Evolutionary conservation across 805 yeast genomes (phyloP).

Genomic region (Lipomyces yamanashiensis): DNA sequence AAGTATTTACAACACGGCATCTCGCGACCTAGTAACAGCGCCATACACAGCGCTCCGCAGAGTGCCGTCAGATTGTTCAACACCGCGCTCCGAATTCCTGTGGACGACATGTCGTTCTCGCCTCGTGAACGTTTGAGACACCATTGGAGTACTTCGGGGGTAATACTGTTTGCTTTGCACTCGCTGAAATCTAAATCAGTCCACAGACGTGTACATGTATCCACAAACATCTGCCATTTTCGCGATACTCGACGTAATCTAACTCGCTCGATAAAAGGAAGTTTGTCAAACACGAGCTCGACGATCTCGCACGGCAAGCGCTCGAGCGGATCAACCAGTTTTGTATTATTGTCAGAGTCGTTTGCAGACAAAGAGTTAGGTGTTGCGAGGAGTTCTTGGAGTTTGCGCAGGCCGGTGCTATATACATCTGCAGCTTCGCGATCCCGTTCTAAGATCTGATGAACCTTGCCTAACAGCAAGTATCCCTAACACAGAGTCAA

Average conservation of each 20-base stretch:
- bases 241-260: constrained; percentile 7
- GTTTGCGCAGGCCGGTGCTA: constrained; percentile 3
- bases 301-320: constrained; percentile 18
- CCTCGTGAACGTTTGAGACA: constrained; percentile 9
- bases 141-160: constrained; percentile 4
- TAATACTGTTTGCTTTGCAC: constrained; percentile 12
- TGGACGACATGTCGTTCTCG: background rate
- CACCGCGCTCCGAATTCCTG: constrained; percentile 5
- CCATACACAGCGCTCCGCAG: background rate
- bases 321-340: background rate
- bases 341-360: background rate
- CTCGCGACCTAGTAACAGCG: constrained; percentile 5
- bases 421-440: constrained; percentile 15
- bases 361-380: background rate
- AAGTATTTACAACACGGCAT: background rate
- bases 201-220: constrained; percentile 13
- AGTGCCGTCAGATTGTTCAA: constrained; percentile 6
- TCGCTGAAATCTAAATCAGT: constrained; percentile 15
- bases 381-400: constrained; percentile 4
- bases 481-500: constrained; percentile 14
- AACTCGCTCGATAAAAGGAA: constrained; percentile 11
- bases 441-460: constrained; percentile 1
- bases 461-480: constrained; percentile 15
- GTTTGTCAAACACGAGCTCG: constrained; percentile 13
- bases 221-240: constrained; percentile 13